Evolutionary conservation across 306 rosid species (phyloP), one percentile per base, ranked within the genome.

Genomic region (Cucurbita moschata): DNA sequence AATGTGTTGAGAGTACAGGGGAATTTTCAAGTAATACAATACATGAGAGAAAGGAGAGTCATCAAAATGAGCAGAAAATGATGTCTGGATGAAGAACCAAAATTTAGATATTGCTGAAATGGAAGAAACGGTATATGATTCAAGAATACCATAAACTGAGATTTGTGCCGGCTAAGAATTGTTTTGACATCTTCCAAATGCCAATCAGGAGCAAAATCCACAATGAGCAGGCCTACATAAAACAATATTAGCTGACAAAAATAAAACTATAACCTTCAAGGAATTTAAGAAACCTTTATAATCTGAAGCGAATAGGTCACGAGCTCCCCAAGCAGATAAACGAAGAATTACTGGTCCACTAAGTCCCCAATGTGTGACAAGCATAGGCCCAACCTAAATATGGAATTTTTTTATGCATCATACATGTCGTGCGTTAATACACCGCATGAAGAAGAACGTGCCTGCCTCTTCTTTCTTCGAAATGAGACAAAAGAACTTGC

Each of bases 321-420:
- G 92, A 61, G 97, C 98, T 63, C 90, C 96, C 98, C 98, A 93
- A 72, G 97, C 97, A 76, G 97, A 93, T 81, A 93, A 78, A 47
- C 93, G 88, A 75, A 93, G 98, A 83, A 93, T 80, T 72, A 76
- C 96, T 0, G 98, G 98, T 43, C 97, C 98, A 79, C 98, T 93
- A 78, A 93, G 88, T 82, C 97, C 98, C 98, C 97, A 88, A 6
- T 93, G 98, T 30, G 98, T 93, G 81, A 93, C 87, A 75, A 93
- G 77, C 92, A 93, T 83, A 55, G 97, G 88, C 38, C 98, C 98
- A 73, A 90, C 87, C 97, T 93, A 76, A 53, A 75, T 35, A 47
- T 23, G 54, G 42, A 75, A 19, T 19, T 19, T 19, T 19, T 19
- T 19, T 19, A 43, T 49, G 18, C n/a, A 26, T 60, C 46, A 50